Evolutionary conservation across 768 basidiomycete species (phyloP).

Genomic region (Mycena kentingensis): DNA sequence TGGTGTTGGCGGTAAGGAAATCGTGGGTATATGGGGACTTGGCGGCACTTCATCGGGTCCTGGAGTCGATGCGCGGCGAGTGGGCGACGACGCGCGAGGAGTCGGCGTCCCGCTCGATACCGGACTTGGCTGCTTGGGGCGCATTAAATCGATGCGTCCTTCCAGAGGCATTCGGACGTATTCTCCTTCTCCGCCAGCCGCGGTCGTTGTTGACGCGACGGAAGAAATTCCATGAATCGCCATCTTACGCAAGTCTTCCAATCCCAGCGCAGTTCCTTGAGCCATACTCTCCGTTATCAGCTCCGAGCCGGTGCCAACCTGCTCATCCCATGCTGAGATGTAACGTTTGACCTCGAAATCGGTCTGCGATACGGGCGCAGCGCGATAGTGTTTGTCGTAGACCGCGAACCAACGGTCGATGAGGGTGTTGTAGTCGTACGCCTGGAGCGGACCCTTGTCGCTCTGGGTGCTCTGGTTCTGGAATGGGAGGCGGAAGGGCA

Average conservation of each 20-base stretch:
- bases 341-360: slow-evolving; percentile 70
- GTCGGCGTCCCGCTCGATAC: slow-evolving; percentile 5
- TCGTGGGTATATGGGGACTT: slow-evolving; percentile 52
- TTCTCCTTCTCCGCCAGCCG: slow-evolving; percentile 56
- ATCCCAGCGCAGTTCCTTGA: slow-evolving; percentile 42
- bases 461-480: slow-evolving; percentile 24
- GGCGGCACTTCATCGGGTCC: slow-evolving; percentile 62
- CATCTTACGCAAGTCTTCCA: slow-evolving; percentile 65
- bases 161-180: slow-evolving; percentile 84
- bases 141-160: slow-evolving; percentile 87
- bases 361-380: slow-evolving; percentile 43
- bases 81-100: background rate
- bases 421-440: slow-evolving; percentile 78
- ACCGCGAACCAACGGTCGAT: slow-evolving; percentile 90
- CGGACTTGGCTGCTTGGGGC: slow-evolving; percentile 41
- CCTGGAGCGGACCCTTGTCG: slow-evolving; percentile 35
- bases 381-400: slow-evolving; percentile 86
- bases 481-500: slow-evolving; percentile 68
- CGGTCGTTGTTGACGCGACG: slow-evolving; percentile 22
- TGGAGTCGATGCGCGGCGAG: slow-evolving; percentile 46
- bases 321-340: slow-evolving; percentile 74
- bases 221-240: slow-evolving; percentile 59
- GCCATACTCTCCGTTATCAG: slow-evolving; percentile 25
- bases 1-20: slow-evolving; percentile 54
- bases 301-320: slow-evolving; percentile 20